Conservation (phyloP, 108 stramenopile species). For the Skeletonema marinoi region DNA sequence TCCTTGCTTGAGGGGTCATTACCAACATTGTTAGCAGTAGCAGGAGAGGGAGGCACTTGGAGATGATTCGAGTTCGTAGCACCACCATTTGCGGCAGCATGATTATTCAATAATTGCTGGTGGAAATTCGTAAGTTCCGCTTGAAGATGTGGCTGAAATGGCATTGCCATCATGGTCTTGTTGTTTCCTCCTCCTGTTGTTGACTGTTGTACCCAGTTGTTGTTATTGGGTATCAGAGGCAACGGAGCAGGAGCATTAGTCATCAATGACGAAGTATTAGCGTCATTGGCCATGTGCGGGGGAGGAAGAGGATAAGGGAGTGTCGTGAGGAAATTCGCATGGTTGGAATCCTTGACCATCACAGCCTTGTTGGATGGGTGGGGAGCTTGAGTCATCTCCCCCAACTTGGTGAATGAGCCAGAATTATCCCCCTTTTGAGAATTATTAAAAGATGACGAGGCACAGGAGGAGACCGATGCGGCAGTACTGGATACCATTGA, state of each 20-base stretch:
- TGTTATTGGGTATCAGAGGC: neutral
- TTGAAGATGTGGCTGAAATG: neutral
- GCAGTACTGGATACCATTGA: neutral
- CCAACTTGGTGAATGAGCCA: neutral
- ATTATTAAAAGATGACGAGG: neutral
- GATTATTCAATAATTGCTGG: neutral
- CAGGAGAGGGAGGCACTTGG: neutral
- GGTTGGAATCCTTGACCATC: constrained; percentile 3
- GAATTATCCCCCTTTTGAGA: neutral
- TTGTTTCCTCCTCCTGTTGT: neutral
- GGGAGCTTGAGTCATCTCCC: neutral
- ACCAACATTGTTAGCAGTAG: neutral
- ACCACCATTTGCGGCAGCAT: neutral
- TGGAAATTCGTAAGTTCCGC: neutral
- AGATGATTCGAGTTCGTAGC: neutral
- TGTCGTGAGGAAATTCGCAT: neutral
- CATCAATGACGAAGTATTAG: neutral
- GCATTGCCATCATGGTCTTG: neutral
- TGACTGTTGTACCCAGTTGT: neutral
- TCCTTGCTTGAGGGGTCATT: neutral
- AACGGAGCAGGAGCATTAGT: neutral
- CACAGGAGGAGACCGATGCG: neutral
- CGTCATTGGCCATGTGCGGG: neutral
- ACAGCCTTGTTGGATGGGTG: neutral
- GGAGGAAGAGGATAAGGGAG: neutral